Percentiles rank a stretch among this genome's conserved stretches.
Evolutionary conservation across 306 rosid genomes (phyloP).

Genomic region (Dalbergia cochinchinensis): DNA sequence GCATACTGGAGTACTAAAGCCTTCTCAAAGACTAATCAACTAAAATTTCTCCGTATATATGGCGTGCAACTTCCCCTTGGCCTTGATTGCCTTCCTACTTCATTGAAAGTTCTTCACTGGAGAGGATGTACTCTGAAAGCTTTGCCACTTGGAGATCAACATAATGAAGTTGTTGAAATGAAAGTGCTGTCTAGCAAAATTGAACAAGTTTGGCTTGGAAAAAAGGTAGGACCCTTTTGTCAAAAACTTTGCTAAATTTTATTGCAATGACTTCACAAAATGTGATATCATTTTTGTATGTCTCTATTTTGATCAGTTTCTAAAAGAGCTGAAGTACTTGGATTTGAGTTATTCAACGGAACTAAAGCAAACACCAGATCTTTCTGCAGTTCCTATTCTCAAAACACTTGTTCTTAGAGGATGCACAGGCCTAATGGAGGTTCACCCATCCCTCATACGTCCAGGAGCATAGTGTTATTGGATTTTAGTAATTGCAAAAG

Average conservation of each 20-base stretch:
- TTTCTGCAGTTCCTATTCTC: constrained; percentile 23
- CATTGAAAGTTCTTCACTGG: constrained; percentile 43
- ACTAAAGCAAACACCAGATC: constrained; percentile 16
- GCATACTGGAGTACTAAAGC: constrained; percentile 22
- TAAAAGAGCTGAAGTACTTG: constrained; percentile 23
- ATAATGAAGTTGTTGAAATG: constrained; percentile 32
- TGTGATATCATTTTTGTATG: neutral
- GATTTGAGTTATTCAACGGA: constrained; percentile 28
- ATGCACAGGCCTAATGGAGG: constrained; percentile 2
- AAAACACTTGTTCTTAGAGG: constrained; percentile 23
- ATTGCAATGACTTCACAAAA: neutral
- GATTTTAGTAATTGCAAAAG: constrained; percentile 21
- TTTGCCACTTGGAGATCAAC: constrained; percentile 3
- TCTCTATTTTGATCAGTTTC: constrained; percentile 17
- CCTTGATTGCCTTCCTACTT: constrained; percentile 20
- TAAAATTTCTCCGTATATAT: constrained; percentile 32
- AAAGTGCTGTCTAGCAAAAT: constrained; percentile 23
- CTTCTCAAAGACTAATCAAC: constrained; percentile 36
- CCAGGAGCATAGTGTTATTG: constrained; percentile 5
- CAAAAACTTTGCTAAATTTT: neutral
- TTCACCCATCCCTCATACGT: constrained; percentile 36
- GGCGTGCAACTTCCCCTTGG: constrained; percentile 17
- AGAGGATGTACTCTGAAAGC: constrained; percentile 32
- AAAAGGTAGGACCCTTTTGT: neutral
- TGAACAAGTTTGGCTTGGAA: constrained; percentile 42